Base-by-base conservation (phyloP, 352 stramenopile genomes). In the Globisporangium parvum region DNA sequence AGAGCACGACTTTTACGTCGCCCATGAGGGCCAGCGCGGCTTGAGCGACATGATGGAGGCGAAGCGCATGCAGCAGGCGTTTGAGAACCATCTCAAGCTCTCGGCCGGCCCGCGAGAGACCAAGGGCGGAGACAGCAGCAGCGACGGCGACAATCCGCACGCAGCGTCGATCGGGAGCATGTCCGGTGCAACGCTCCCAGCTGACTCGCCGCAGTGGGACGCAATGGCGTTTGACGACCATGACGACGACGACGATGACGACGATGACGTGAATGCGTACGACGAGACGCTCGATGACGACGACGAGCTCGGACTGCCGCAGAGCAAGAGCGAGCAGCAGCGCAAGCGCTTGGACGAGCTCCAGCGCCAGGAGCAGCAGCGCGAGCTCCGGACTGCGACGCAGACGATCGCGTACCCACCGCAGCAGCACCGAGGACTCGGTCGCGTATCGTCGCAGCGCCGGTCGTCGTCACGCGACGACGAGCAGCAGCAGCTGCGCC, bases 51-150 rank as follows among this genome's bases (percentile, higher is more conserved):
- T 88, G 57, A 49, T 83, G 41, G 80, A 83, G 23, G 77, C 77
- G 17, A 83, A 87, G 52, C 74, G 72, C 14, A 86, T 88, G 76
- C 62, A 88, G 41, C 62, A 63, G 6, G 75, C 85, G 60, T 88
- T 88, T 59, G 69, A 90, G 42, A 67, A 80, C 3, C 53, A 80
- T 17, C 57, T 85, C 2, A 67, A 73, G 21, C 62, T 57, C 2
- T 66, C 57, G 41, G 6, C 39, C 50, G 52, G 47, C 12, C 51
- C 37, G 20, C 53, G 33, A 18, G 18, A 53, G 48, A 28, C 40
- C 39, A 20, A 57, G 33, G 49, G 40, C 9, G 23, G 9, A 20
- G 26, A 23, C n/a, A 23, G 12, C 5, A 42, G 14, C 37, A 42
- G 12, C 31, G 31, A 3, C 6, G 20, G 37, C 17, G 37, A 17